phyloP scores from a whole-genome alignment of 805 yeast genomes.

The Lipomyces chichibuensis region DNA sequence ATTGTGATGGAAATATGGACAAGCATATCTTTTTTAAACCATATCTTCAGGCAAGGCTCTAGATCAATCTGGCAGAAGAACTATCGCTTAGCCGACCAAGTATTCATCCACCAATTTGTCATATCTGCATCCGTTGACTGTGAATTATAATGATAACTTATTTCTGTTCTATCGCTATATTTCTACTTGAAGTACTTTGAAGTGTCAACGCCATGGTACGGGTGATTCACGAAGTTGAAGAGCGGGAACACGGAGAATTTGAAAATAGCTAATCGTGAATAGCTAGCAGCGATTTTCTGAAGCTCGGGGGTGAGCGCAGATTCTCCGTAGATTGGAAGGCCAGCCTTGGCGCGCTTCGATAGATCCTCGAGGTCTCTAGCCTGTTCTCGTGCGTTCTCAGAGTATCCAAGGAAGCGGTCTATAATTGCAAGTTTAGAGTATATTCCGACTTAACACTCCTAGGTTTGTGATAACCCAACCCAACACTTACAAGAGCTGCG shows the following conservation, averaged over 20 bases:
- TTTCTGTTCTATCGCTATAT: not conserved
- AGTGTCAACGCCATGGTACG: constrained; percentile 73
- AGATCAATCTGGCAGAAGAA: not conserved
- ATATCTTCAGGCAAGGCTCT: not conserved
- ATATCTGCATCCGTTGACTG: not conserved
- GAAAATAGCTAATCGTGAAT: constrained; percentile 71
- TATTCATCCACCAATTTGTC: not conserved
- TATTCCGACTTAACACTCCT: not conserved
- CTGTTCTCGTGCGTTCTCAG: constrained; percentile 74
- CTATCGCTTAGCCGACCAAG: not conserved
- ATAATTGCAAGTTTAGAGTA: constrained; percentile 38
- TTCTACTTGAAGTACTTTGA: constrained; percentile 24
- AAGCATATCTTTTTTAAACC: not conserved
- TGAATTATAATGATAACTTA: no score
- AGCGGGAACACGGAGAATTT: constrained; percentile 68
- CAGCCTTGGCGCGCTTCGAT: constrained; percentile 65
- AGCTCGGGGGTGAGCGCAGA: constrained; percentile 67
- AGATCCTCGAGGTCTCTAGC: constrained; percentile 72
- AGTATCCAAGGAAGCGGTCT: constrained; percentile 75
- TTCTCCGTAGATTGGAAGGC: constrained; percentile 66
- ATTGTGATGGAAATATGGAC: not conserved
- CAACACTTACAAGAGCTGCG: constrained; percentile 27
- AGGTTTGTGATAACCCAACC: not conserved
- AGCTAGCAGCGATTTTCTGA: constrained; percentile 74
- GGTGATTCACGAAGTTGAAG: constrained; percentile 81